These are phyloP conservation scores for Colletotrichum cereale DNA, from an alignment of 2,329 filamentous ascomycete genomes.

Conservation along the genomic window DNA sequence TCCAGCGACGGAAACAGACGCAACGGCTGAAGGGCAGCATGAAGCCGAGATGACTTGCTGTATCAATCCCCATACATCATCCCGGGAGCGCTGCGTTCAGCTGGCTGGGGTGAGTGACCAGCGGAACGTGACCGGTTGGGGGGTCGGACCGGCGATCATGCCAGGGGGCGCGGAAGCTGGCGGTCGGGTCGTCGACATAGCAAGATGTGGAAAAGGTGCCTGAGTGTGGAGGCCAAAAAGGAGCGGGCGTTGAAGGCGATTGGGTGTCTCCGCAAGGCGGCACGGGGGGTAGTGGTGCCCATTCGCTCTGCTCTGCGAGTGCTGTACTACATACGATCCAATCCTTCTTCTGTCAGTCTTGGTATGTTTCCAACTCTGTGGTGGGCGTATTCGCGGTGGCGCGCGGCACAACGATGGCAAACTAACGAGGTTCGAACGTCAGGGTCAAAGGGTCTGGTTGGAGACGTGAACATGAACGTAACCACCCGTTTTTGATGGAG, in stretches of 20 bases:
- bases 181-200: too few species aligned
- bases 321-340: background rate
- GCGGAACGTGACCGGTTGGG: slow-evolving; percentile 23
- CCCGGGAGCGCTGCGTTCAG: slow-evolving; percentile 29
- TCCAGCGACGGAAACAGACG: slow-evolving; percentile 31
- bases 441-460: slow-evolving; percentile 7
- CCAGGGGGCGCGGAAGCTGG: background rate
- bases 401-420: background rate
- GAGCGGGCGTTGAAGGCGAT: background rate
- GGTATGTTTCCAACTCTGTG: background rate
- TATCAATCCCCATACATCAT: slow-evolving; percentile 2
- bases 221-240: background rate
- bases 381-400: background rate
- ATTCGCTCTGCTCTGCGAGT: background rate
- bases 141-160: slow-evolving; percentile 27
- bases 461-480: background rate
- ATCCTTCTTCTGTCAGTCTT: background rate
- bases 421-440: slow-evolving; percentile 3
- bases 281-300: background rate
- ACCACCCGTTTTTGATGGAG: background rate
- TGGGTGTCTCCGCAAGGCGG: background rate
- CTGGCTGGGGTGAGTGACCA: slow-evolving; percentile 19
- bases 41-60: slow-evolving; percentile 4
- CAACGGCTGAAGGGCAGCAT: slow-evolving; percentile 2
- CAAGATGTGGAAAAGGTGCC: background rate